These are phyloP conservation scores for Phytophthora vignae DNA, from an alignment of 352 stramenopile species.

Conservation along the genomic window DNA sequence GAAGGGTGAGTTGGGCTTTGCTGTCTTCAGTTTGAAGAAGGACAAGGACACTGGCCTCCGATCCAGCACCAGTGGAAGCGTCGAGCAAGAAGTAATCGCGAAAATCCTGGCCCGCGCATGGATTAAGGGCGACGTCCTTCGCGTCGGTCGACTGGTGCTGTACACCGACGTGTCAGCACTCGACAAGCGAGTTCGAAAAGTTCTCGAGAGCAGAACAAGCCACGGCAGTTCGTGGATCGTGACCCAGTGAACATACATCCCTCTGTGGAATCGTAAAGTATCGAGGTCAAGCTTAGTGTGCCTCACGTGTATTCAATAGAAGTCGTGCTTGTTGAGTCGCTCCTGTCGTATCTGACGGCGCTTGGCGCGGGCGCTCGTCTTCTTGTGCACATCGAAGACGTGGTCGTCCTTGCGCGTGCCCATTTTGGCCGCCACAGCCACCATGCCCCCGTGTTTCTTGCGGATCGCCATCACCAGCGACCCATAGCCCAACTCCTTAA, in stretches of 20 bases:
- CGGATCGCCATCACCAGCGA: slow-evolving; percentile 76
- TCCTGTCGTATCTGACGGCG: slow-evolving; percentile 65
- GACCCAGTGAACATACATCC: slow-evolving; percentile 15
- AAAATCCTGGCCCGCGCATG: slow-evolving; percentile 35
- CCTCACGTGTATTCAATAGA: slow-evolving; percentile 54
- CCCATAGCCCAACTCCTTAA: slow-evolving; percentile 74
- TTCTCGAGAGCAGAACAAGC: slow-evolving; percentile 8
- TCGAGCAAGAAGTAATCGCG: slow-evolving; percentile 41
- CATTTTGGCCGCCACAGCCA: slow-evolving; percentile 65
- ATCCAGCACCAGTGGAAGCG: slow-evolving; percentile 14
- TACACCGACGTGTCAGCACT: slow-evolving; percentile 39
- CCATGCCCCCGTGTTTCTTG: slow-evolving; percentile 85
- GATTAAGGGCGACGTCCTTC: slow-evolving; percentile 48
- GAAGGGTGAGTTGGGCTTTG: slow-evolving; percentile 40
- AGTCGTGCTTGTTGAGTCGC: slow-evolving; percentile 70
- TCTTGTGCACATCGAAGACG: slow-evolving; percentile 72
- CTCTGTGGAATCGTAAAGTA: slow-evolving; percentile 2
- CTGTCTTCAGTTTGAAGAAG: slow-evolving; percentile 43
- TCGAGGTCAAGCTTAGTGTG: background rate
- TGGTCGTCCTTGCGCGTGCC: slow-evolving; percentile 47
- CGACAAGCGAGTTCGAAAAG: slow-evolving; percentile 18
- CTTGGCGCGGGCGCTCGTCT: slow-evolving; percentile 67
- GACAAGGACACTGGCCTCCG: slow-evolving; percentile 37
- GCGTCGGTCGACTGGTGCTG: slow-evolving; percentile 43
- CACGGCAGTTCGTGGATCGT: slow-evolving; percentile 35